Base-by-base conservation (phyloP, 2,329 filamentous ascomycete genomes). In the Aspergillus flavus region DNA sequence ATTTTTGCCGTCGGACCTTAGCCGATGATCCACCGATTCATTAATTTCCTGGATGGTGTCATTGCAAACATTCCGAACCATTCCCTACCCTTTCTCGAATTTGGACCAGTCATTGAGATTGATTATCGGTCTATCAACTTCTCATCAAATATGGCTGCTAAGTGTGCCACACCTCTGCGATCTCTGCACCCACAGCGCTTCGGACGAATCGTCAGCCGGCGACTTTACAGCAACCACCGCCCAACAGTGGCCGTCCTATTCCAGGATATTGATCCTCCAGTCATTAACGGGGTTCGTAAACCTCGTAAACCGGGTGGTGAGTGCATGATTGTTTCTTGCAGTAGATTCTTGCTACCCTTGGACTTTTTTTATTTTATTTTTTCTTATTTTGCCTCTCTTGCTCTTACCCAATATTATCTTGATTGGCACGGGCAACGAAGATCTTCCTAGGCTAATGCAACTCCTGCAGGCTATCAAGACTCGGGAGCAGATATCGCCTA, bases 401-500 rank as follows among this genome's bases (percentile, higher is more conserved):
- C 28, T 9, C 26, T 39, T 39, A 7, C 4, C 36, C 6, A 19
- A 5, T 0, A 41, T 9, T 41, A 7, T 19, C 39, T 41, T 19
- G 6, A 41, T n/a, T n/a, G 7, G 39, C 19, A 41, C 16, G 1
- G 39, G 1, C 19, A 41, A 41, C 3, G 5, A 16, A 41, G 7
- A n/a, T n/a, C 19, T 3, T 46, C n/a, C 12, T 45, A 34, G 32
- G 54, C n/a, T 46, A 43, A 36, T 6, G 45, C 46, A 61, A 45
- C 66, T 10, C 14, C 50, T 10, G 4, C 59, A 83, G 82, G 82
- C 10, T 84, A 84, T 62, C 78, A 78, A 56, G 82, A 84, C 66
- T 83, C 82, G 0, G 79, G 82, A 4, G 78, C 81, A 23, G 83
- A 84, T 63, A 83, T 84, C 57, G 81, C 81, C 9, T 82, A 78